Conservation (phyloP, 768 basidiomycete genomes). For the Cubamyces lactineus region DNA sequence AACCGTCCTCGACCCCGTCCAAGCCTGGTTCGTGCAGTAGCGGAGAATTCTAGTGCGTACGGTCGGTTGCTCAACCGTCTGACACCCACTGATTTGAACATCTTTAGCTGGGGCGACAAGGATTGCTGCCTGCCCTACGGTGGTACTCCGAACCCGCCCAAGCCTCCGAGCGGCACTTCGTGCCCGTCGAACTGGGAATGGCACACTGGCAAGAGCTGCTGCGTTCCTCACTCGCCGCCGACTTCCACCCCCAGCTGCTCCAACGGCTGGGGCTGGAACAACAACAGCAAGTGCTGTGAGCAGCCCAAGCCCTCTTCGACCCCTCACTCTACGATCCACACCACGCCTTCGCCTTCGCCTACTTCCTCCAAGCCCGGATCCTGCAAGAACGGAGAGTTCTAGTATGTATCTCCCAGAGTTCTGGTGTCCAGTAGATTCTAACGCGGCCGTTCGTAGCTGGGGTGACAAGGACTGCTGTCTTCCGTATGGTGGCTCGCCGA, state of each 20-base stretch:
- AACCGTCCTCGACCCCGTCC: not conserved
- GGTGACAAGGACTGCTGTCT: conserved; percentile 44
- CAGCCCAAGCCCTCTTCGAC: conserved; percentile 36
- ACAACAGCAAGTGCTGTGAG: conserved; percentile 40
- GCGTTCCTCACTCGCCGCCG: conserved; percentile 50
- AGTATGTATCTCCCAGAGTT: no score
- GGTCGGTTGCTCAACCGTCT: no score
- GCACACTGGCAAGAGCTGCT: conserved; percentile 50
- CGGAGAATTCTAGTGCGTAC: not conserved
- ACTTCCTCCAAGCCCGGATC: conserved; percentile 4
- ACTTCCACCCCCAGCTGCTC: conserved; percentile 45
- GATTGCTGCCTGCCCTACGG: conserved; percentile 47
- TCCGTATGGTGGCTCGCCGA: conserved; percentile 44
- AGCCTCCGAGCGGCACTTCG: conserved; percentile 52
- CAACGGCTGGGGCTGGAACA: conserved; percentile 49
- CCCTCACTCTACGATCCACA: conserved; percentile 28
- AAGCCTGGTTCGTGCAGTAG: conserved; percentile 6
- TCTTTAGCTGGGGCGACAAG: conserved; percentile 34
- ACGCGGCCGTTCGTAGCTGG: conserved; percentile 30
- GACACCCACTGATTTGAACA: no score
- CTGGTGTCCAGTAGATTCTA: not conserved
- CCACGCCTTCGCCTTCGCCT: conserved; percentile 19
- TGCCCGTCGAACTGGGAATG: conserved; percentile 52
- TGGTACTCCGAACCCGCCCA: conserved; percentile 44
- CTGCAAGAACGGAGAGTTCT: conserved; percentile 1